Evolutionary conservation across 768 basidiomycete species (phyloP).

Genomic region (Gelatoporia subvermispora): DNA sequence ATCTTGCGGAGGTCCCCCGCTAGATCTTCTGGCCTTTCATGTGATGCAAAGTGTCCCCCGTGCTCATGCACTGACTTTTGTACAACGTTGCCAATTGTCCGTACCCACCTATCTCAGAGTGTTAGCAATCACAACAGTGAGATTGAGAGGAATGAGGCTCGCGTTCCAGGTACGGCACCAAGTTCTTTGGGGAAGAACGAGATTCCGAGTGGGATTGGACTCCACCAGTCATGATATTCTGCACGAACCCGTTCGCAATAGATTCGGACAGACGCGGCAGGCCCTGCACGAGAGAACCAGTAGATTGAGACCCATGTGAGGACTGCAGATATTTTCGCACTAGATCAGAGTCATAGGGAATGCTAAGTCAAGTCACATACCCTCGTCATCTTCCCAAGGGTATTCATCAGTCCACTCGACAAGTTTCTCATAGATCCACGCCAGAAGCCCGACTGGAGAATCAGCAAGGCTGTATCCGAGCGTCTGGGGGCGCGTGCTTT

Average conservation of each 20-base stretch:
- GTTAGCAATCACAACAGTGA: background rate
- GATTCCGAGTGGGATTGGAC: constrained; percentile 22
- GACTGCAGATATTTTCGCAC: constrained; percentile 22
- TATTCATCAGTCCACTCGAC: constrained; percentile 39
- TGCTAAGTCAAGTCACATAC: constrained; percentile 20
- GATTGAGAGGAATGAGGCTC: background rate
- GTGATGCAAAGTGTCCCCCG: constrained; percentile 28
- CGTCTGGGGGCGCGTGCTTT: constrained; percentile 31
- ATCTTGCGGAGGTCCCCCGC: constrained; percentile 23
- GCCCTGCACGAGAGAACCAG: constrained; percentile 31
- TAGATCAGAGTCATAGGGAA: background rate
- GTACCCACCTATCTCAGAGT: constrained; percentile 15
- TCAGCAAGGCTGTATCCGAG: constrained; percentile 50
- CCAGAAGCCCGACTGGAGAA: constrained; percentile 46
- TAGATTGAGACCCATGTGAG: constrained; percentile 32
- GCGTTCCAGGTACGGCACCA: constrained; percentile 12
- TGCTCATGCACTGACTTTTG: constrained; percentile 18
- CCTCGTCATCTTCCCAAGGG: constrained; percentile 54
- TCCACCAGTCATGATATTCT: constrained; percentile 1
- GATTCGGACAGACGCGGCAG: constrained; percentile 25
- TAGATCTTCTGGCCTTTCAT: constrained; percentile 22
- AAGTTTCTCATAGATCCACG: constrained; percentile 35
- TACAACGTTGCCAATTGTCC: constrained; percentile 20
- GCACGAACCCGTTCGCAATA: constrained; percentile 23
- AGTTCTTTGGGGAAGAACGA: constrained; percentile 28